These are phyloP conservation scores for Danielia oregonensis DNA, from an alignment of 805 yeast species.

Conservation along the genomic window DNA sequence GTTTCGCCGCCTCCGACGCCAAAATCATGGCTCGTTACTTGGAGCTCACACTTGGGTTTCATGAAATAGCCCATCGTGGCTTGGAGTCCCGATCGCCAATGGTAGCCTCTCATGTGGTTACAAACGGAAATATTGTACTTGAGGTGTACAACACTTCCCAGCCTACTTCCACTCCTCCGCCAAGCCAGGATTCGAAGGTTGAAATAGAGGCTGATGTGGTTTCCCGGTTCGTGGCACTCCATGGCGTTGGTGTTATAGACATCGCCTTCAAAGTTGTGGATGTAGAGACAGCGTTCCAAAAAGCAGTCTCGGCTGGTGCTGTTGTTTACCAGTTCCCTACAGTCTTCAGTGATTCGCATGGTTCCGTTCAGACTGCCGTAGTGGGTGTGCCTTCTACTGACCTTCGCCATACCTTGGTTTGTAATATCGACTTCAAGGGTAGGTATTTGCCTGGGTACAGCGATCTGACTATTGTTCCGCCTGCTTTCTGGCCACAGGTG, in stretches of 20 bases:
- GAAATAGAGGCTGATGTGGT: conserved; percentile 9
- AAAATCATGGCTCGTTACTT: conserved; percentile 57
- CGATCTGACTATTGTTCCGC: conserved; percentile 5
- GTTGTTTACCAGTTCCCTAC: conserved; percentile 24
- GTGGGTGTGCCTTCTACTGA: conserved; percentile 48
- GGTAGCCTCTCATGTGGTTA: conserved; percentile 56
- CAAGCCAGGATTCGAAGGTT: conserved; percentile 5
- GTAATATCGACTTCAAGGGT: conserved; percentile 40
- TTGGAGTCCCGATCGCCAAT: conserved; percentile 63
- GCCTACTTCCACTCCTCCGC: conserved; percentile 21
- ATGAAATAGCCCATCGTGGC: conserved; percentile 58
- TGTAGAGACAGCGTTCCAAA: conserved; percentile 39
- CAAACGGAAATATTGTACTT: conserved; percentile 51
- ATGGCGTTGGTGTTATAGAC: conserved; percentile 82
- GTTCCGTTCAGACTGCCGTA: conserved; percentile 51
- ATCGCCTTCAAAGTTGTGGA: conserved; percentile 62
- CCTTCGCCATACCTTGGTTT: conserved; percentile 64
- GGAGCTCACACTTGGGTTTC: conserved; percentile 58
- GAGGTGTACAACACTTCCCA: conserved; percentile 43
- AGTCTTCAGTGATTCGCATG: conserved; percentile 41
- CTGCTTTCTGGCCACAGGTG: conserved; percentile 20
- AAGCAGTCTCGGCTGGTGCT: conserved; percentile 56
- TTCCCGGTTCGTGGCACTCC: conserved; percentile 33
- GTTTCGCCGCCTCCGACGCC: conserved; percentile 73
- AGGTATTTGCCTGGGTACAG: conserved; percentile 51